Percentiles rank a stretch among this genome's conserved stretches.
phyloP scores from a whole-genome alignment of 768 basidiomycete genomes.

The Boletus coccyginus region DNA sequence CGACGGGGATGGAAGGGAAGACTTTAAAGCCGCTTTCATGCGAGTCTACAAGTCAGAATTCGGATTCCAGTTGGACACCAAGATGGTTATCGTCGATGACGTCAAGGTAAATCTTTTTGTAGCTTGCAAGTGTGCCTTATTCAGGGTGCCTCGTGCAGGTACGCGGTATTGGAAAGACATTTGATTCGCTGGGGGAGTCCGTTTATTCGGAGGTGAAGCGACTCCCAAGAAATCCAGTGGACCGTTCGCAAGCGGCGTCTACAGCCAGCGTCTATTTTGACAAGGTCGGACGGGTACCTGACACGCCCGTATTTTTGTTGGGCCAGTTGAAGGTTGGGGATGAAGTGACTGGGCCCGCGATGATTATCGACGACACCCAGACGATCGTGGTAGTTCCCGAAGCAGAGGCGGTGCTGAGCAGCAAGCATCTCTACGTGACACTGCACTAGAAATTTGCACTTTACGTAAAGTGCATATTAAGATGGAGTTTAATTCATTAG shows the following conservation, averaged over 20 bases:
- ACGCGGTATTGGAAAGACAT: slow-evolving; percentile 88
- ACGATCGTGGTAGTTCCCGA: slow-evolving; percentile 86
- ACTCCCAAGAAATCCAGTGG: slow-evolving; percentile 42
- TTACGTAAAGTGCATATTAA: slow-evolving; percentile 1
- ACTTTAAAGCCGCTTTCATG: slow-evolving; percentile 80
- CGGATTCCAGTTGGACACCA: slow-evolving; percentile 86
- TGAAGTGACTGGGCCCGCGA: slow-evolving; percentile 76
- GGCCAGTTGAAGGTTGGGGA: slow-evolving; percentile 67
- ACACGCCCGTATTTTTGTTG: slow-evolving; percentile 80
- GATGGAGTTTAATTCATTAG: not conserved
- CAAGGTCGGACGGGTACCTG: slow-evolving; percentile 65
- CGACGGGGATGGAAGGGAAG: slow-evolving; percentile 56
- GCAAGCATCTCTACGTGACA: slow-evolving; percentile 62
- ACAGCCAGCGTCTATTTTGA: slow-evolving; percentile 80
- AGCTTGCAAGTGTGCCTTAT: not conserved
- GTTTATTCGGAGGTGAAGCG: slow-evolving; percentile 71
- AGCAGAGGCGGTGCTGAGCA: slow-evolving; percentile 62
- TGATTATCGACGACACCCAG: slow-evolving; percentile 95
- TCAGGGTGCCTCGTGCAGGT: slow-evolving; percentile 43
- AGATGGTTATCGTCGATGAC: slow-evolving; percentile 85
- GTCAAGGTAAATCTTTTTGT: slow-evolving; percentile 57
- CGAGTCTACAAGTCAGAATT: slow-evolving; percentile 82
- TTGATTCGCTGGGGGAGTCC: slow-evolving; percentile 74
- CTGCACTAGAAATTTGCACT: slow-evolving; percentile 27
- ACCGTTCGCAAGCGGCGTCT: slow-evolving; percentile 45